A percentile compares a stretch with the other conserved stretches of the same genome.
Conservation (phyloP, 768 basidiomycete genomes). For the Russula ochroleuca region DNA sequence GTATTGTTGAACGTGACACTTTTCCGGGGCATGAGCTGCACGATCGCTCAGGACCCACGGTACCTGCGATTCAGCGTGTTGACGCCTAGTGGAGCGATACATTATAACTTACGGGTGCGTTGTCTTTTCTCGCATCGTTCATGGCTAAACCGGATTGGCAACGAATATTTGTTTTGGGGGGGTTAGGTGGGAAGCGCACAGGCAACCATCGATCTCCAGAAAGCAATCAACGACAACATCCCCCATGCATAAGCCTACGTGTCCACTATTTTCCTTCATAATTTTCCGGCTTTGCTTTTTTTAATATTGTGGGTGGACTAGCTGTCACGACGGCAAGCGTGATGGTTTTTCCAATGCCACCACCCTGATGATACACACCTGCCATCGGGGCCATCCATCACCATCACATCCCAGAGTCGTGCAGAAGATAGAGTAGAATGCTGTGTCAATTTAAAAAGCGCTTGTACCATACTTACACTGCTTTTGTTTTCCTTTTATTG, state of each 20-base stretch:
- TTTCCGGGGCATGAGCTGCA: constrained; percentile 74
- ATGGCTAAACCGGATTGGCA: neutral
- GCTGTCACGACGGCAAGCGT: constrained; percentile 1
- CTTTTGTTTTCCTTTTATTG: constrained; percentile 7
- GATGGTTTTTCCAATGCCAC: neutral
- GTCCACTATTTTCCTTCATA: neutral
- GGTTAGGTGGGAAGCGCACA: constrained; percentile 23
- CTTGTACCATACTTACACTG: constrained; percentile 18
- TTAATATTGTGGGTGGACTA: constrained; percentile 11
- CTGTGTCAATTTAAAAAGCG: constrained; percentile 10
- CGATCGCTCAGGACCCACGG: constrained; percentile 69
- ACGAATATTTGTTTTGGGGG: neutral
- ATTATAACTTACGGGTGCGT: constrained; percentile 73
- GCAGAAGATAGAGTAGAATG: constrained; percentile 17
- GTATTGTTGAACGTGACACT: constrained; percentile 69
- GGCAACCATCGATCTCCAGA: constrained; percentile 23
- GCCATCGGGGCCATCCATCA: constrained; percentile 5
- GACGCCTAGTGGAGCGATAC: constrained; percentile 53
- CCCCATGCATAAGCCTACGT: neutral
- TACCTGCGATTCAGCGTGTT: constrained; percentile 75
- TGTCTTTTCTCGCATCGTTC: neutral
- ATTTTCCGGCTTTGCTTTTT: constrained; percentile 7
- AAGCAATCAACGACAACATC: constrained; percentile 22
- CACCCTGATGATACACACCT: constrained; percentile 4
- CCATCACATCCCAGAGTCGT: neutral